Evolutionary conservation across 2,329 filamentous ascomycete species (phyloP), one percentile per base, ranked within the genome.

Genomic region (Colletotrichum phormii): DNA sequence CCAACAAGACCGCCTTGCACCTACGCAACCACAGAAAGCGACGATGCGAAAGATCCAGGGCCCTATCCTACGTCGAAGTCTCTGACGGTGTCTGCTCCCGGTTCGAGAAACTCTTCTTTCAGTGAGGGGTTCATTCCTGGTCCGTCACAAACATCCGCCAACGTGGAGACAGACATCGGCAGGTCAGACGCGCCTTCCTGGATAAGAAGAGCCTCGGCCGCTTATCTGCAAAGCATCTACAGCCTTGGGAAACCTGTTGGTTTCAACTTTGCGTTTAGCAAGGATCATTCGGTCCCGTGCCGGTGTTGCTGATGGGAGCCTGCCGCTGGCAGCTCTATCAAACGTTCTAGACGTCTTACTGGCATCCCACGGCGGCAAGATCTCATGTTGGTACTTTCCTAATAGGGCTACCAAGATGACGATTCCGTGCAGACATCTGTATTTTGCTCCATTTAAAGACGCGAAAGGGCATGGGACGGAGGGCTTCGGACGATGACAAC

Each of bases 91-190:
- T 65, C 71, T 7, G 66, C 33, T 9, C 18, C 49, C 13, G 2
- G 37, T 22, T 73, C 62, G 49, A 69, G 66, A 31, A 64, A 72
- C 49, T 6, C 46, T 4, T 61, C 72, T 26, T 61, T 64, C 24
- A 55, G 64, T 57, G 59, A 73, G 1, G 65, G 13, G 72, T 68
- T 3, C 61, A 74, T 49, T 61, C 71, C 58, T 77, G 74, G 62
- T 74, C 75, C 15, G 42, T 81, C 33, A 15, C 33, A 59, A 53
- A n/a, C 33, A 46, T 33, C 37, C 9, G 11, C 42, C 18, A 29
- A 33, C 11, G 8, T 60, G 12, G 18, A 11, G 7, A 3, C 31
- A 42, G 33, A 22, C 22, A 4, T 15, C 29, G 24, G 37, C 57
- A 62, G 33, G 4, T 24, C 26, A 15, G 29, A 64, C 18, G 5